These are phyloP conservation scores for Phytophthora macrochlamydospora DNA, from an alignment of 352 stramenopile species.

Conservation along the genomic window DNA sequence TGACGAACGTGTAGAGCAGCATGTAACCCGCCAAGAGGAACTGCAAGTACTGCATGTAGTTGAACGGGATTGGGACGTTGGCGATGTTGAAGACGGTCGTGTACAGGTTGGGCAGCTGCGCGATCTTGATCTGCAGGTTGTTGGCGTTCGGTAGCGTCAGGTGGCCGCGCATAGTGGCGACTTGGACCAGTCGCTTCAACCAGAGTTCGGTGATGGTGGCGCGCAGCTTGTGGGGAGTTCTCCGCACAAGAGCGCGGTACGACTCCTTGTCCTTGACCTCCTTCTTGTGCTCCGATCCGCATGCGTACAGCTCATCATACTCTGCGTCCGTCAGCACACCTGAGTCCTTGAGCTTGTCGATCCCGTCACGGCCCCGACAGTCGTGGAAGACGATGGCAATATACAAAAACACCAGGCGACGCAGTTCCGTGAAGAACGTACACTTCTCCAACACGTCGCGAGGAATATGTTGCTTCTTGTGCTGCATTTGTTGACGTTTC, in stretches of 20 bases:
- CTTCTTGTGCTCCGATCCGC: constrained; percentile 62
- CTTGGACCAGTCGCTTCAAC: constrained; percentile 77
- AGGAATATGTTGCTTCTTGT: constrained; percentile 40
- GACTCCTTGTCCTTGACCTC: constrained; percentile 41
- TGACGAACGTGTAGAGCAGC: constrained; percentile 85
- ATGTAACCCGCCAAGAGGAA: constrained; percentile 76
- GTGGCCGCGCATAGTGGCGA: constrained; percentile 63
- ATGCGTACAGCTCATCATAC: constrained; percentile 76
- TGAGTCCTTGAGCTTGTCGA: constrained; percentile 66
- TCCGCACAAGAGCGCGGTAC: constrained; percentile 56
- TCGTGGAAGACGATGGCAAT: constrained; percentile 86
- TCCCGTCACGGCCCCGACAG: constrained; percentile 66
- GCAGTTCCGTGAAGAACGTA: constrained; percentile 80
- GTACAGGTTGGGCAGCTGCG: constrained; percentile 71
- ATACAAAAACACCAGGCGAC: constrained; percentile 81
- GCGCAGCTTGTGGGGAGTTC: constrained; percentile 72
- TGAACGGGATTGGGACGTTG: constrained; percentile 87
- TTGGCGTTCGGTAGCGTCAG: constrained; percentile 63
- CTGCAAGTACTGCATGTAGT: constrained; percentile 87
- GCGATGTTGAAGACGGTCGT: constrained; percentile 87
- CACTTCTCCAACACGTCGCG: constrained; percentile 74
- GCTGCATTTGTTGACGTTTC: neutral
- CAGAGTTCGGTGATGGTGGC: constrained; percentile 82
- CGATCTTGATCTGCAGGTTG: constrained; percentile 67
- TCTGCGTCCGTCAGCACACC: constrained; percentile 68